These are phyloP conservation scores for Saccharomycopsis olivae DNA, from an alignment of 805 yeast species.

Conservation along the genomic window DNA sequence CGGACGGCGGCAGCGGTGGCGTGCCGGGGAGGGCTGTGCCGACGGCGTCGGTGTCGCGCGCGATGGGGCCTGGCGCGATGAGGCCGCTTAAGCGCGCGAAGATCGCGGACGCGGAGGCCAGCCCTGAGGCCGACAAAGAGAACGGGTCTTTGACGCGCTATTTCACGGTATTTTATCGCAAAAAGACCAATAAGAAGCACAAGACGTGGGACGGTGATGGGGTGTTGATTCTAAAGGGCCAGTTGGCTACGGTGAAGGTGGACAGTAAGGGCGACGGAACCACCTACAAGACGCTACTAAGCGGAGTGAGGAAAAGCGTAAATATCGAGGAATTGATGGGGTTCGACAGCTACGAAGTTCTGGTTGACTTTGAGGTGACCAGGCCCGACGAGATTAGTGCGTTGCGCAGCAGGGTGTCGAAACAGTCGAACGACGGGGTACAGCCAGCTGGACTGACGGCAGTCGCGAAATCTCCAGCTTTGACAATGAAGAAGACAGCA, in stretches of 20 bases:
- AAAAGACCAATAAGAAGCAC: slow-evolving; percentile 63
- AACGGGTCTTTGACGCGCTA: neutral
- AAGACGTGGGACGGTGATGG: slow-evolving; percentile 98
- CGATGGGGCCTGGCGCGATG: no score
- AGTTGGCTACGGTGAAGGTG: slow-evolving; percentile 17
- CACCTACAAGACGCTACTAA: neutral
- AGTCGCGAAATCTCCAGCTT: no score
- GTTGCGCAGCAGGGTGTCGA: no score
- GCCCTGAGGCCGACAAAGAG: no score
- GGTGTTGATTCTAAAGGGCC: slow-evolving; percentile 22
- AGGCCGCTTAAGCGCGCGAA: no score
- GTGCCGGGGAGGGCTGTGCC: no score
- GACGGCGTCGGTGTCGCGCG: no score
- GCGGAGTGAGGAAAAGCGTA: slow-evolving; percentile 3
- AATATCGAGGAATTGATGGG: slow-evolving; percentile 22
- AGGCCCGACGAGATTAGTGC: slow-evolving; percentile 17
- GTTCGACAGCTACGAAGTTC: slow-evolving; percentile 53
- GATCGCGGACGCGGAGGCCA: no score
- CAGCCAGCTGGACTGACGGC: no score
- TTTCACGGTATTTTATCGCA: slow-evolving; percentile 52
- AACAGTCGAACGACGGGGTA: no score
- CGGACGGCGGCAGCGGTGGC: no score
- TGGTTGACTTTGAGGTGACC: slow-evolving; percentile 40
- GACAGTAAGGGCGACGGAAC: neutral
- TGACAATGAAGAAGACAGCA: no score